A percentile compares a stretch with the other conserved stretches of the same genome.
phyloP scores from a whole-genome alignment of 768 basidiomycete species.

The Serpula lacrymans region DNA sequence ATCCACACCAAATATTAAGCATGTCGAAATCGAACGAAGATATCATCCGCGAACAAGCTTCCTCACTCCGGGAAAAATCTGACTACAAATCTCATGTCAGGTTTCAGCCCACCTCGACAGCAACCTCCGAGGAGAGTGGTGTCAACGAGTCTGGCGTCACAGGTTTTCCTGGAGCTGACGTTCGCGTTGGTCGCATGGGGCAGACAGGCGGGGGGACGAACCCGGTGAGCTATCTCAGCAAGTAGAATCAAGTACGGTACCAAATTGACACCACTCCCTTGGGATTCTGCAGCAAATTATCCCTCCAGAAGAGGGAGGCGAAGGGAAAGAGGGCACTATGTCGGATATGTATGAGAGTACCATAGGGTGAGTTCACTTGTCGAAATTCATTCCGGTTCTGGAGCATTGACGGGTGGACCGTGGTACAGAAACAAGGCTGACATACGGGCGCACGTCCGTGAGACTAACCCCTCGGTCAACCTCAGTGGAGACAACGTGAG shows the following conservation, averaged over 20 bases:
- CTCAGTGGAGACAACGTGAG: too few relatives aligned
- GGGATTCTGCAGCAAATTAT: not conserved
- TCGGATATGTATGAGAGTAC: too few relatives aligned
- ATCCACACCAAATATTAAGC: not conserved
- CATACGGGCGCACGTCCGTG: too few relatives aligned
- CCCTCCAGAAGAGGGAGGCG: not conserved
- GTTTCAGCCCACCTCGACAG: not conserved
- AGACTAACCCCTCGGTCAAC: too few relatives aligned
- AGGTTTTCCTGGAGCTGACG: not conserved
- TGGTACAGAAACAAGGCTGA: too few relatives aligned
- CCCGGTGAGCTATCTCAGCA: not conserved
- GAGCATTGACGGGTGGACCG: too few relatives aligned
- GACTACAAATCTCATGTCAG: too few relatives aligned
- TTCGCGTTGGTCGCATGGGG: not conserved
- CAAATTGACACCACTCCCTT: not conserved
- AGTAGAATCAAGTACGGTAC: not conserved
- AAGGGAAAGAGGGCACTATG: too few relatives aligned
- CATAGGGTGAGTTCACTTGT: too few relatives aligned
- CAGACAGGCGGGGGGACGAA: not conserved
- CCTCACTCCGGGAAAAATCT: not conserved
- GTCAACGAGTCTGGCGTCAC: not conserved
- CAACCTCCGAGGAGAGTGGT: not conserved
- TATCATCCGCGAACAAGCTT: not conserved
- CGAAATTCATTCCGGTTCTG: too few relatives aligned
- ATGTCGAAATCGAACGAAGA: conserved; percentile 1